Conservation (phyloP, 176 grass and related monocot species). For the Microstegium vimineum region DNA sequence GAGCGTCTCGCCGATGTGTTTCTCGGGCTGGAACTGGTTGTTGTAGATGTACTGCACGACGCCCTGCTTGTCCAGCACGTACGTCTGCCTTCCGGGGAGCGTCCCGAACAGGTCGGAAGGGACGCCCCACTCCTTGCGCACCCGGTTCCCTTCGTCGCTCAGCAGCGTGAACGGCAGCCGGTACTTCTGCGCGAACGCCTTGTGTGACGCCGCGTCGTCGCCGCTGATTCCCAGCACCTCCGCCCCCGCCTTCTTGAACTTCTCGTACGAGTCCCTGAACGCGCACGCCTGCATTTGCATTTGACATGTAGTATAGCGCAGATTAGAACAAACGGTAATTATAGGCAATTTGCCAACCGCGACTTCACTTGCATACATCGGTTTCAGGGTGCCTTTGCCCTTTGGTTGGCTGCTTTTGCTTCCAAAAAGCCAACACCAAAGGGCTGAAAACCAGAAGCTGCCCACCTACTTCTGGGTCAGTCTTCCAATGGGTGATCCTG, state of each 20-base stretch:
- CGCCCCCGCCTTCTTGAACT: conserved; percentile 93
- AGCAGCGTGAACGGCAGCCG: conserved; percentile 81
- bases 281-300: conserved; percentile 95
- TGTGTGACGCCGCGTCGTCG: conserved; percentile 85
- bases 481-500: neutral
- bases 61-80: conserved; percentile 82
- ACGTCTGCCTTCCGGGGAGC: conserved; percentile 79
- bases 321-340: neutral
- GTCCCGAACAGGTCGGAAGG: conserved; percentile 81
- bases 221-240: conserved; percentile 93
- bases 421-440: neutral
- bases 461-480: neutral
- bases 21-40: conserved; percentile 99
- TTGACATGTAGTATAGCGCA: no score
- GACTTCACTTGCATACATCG: neutral
- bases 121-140: conserved; percentile 87
- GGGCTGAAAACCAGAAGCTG: neutral
- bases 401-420: no score
- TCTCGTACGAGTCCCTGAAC: conserved; percentile 98
- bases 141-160: conserved; percentile 71
- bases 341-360: neutral
- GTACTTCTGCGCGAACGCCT: conserved; percentile 93
- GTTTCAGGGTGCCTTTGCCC: neutral
- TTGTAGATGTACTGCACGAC: conserved; percentile 91
- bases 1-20: conserved; percentile 87